These are phyloP conservation scores for Cicer yamashitae DNA, from an alignment of 306 rosid genomes.

Conservation along the genomic window DNA sequence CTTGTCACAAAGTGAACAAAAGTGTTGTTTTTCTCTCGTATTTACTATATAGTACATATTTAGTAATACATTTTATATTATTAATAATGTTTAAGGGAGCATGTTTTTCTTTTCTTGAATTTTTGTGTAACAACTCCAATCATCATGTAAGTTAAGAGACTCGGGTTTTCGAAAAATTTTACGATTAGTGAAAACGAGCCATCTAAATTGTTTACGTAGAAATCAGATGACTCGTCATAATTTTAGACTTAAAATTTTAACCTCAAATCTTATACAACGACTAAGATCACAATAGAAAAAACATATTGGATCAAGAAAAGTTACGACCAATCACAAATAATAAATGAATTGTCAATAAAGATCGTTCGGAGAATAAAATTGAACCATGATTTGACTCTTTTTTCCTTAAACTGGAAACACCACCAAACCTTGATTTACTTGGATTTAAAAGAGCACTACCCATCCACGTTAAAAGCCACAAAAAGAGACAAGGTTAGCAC, in stretches of 20 bases:
- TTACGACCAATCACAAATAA: neutral
- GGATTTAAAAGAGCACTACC: too few relatives aligned
- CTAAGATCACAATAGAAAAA: neutral
- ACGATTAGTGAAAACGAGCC: neutral
- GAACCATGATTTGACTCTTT: neutral
- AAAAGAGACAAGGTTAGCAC: too few relatives aligned
- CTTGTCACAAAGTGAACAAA: slow-evolving; percentile 34
- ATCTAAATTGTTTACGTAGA: neutral
- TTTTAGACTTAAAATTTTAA: neutral
- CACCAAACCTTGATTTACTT: too few relatives aligned
- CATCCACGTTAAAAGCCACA: too few relatives aligned
- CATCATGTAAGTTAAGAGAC: too few relatives aligned
- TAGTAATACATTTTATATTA: neutral
- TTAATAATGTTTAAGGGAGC: slow-evolving; percentile 9
- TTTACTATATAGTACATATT: slow-evolving; percentile 18
- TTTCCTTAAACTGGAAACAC: too few relatives aligned
- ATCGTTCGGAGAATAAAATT: neutral
- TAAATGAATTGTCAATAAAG: neutral
- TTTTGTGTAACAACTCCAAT: neutral
- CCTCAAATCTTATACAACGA: neutral
- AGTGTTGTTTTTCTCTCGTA: neutral
- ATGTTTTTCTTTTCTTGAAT: neutral
- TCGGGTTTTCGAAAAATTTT: neutral
- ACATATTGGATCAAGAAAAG: neutral
- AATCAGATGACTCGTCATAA: neutral